Conservation (phyloP, 371 early-diverging fungal species). For the Fennellomyces sp. region DNA sequence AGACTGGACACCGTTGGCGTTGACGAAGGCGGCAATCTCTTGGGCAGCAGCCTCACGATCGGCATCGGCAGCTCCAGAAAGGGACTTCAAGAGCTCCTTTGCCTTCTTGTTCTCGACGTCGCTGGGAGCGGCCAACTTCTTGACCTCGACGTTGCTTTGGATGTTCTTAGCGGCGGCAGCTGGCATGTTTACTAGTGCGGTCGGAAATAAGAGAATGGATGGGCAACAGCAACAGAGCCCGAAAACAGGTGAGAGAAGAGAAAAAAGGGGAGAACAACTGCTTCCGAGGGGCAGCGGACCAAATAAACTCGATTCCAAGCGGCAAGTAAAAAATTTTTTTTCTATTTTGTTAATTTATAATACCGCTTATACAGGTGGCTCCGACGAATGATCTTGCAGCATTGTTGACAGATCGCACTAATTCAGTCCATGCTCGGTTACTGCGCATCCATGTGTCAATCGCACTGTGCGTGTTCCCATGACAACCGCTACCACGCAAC, state of each 20-base stretch:
- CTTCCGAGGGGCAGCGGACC: conserved; percentile 2
- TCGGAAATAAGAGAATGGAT: conserved; percentile 12
- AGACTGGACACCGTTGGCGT: conserved; percentile 56
- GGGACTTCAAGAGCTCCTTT: conserved; percentile 41
- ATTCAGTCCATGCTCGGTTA: no score
- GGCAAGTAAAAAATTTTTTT: neutral
- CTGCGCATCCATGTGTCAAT: no score
- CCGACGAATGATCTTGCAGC: neutral
- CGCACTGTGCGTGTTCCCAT: no score
- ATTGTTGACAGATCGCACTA: conserved; percentile 1
- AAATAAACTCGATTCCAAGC: conserved; percentile 6
- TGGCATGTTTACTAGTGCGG: conserved; percentile 7
- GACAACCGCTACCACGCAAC: no score
- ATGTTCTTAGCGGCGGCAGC: conserved; percentile 31
- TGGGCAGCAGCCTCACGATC: conserved; percentile 58
- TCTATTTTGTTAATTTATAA: neutral
- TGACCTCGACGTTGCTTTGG: conserved; percentile 39
- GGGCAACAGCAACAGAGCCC: conserved; percentile 9
- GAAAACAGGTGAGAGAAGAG: neutral
- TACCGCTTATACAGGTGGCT: neutral
- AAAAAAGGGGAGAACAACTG: conserved; percentile 1
- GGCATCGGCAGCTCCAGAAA: conserved; percentile 59
- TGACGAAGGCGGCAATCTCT: conserved; percentile 52
- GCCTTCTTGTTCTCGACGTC: conserved; percentile 43
- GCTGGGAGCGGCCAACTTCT: conserved; percentile 40